These are phyloP conservation scores for Candida bentonensis DNA, from an alignment of 805 yeast genomes.

Conservation along the genomic window DNA sequence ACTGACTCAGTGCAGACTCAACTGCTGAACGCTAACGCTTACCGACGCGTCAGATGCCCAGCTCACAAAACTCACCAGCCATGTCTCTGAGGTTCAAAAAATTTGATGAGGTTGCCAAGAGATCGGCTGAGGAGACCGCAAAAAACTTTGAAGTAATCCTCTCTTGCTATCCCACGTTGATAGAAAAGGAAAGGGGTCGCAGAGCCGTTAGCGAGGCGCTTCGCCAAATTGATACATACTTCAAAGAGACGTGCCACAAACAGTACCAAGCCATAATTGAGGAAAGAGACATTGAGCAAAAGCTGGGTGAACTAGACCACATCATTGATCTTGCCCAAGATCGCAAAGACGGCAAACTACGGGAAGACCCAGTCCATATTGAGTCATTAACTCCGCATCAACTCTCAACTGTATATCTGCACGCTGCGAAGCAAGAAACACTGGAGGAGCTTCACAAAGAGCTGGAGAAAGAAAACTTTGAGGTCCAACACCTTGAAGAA, in stretches of 20 bases:
- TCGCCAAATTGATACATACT: neutral
- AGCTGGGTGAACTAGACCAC: neutral
- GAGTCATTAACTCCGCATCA: neutral
- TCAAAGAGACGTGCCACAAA: neutral
- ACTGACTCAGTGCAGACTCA: too few relatives aligned
- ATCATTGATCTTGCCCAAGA: neutral
- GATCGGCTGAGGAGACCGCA: neutral
- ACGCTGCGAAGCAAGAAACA: neutral
- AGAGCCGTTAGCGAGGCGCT: neutral
- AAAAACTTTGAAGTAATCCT: neutral
- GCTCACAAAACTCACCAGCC: too few relatives aligned
- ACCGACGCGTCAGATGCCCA: too few relatives aligned
- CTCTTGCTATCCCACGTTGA: neutral
- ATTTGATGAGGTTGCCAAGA: neutral
- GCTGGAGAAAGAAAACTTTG: neutral
- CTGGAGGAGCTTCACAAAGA: neutral
- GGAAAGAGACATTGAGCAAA: neutral
- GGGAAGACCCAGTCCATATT: neutral
- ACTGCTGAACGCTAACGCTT: too few relatives aligned
- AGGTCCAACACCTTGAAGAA: neutral
- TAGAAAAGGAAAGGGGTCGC: neutral
- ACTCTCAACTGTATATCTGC: neutral
- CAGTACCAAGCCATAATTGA: neutral
- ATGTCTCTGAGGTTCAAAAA: slow-evolving; percentile 1
- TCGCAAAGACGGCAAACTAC: neutral